Percentiles rank a stretch among this genome's conserved stretches.
These are phyloP conservation scores for Thermochaetoides dissita DNA, from an alignment of 2,329 filamentous ascomycete species.

Conservation along the genomic window DNA sequence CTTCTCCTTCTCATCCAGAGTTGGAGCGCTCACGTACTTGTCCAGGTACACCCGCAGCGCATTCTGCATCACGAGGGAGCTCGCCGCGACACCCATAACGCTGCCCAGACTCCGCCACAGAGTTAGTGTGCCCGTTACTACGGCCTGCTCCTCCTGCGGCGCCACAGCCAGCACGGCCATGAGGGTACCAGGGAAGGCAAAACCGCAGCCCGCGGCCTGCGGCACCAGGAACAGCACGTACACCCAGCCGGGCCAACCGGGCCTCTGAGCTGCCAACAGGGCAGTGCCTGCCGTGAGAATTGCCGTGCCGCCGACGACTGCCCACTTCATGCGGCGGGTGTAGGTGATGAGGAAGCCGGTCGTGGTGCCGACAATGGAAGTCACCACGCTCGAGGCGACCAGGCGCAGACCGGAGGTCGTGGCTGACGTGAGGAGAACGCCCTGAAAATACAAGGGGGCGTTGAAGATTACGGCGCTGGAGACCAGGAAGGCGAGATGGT, in stretches of 20 bases:
- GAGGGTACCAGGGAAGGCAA: conserved; percentile 50
- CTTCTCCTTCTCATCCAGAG: conserved; percentile 31
- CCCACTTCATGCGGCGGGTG: conserved; percentile 45
- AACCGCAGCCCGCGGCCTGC: conserved; percentile 43
- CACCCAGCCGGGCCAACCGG: conserved; percentile 33
- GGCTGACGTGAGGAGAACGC: conserved; percentile 54
- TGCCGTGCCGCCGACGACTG: conserved; percentile 36
- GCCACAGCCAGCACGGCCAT: conserved; percentile 48
- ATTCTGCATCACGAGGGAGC: conserved; percentile 62
- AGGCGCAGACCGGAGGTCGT: conserved; percentile 61
- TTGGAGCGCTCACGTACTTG: conserved; percentile 39
- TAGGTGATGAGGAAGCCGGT: conserved; percentile 50
- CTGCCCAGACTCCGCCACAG: conserved; percentile 57
- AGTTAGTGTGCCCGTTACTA: conserved; percentile 55
- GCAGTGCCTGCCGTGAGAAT: conserved; percentile 36
- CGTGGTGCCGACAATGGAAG: conserved; percentile 38
- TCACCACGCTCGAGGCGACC: conserved; percentile 45
- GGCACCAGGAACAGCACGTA: conserved; percentile 47
- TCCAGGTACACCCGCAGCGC: conserved; percentile 47
- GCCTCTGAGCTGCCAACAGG: conserved; percentile 34
- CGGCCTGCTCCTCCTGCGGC: conserved; percentile 48
- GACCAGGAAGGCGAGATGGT: conserved; percentile 37
- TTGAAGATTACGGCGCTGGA: conserved; percentile 46
- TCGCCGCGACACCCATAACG: conserved; percentile 59
- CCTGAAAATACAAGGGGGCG: conserved; percentile 63